Evolutionary conservation across 305 asterid genomes (phyloP), one percentile per base, ranked within the genome.

Genomic region (Salvia sclarea): DNA sequence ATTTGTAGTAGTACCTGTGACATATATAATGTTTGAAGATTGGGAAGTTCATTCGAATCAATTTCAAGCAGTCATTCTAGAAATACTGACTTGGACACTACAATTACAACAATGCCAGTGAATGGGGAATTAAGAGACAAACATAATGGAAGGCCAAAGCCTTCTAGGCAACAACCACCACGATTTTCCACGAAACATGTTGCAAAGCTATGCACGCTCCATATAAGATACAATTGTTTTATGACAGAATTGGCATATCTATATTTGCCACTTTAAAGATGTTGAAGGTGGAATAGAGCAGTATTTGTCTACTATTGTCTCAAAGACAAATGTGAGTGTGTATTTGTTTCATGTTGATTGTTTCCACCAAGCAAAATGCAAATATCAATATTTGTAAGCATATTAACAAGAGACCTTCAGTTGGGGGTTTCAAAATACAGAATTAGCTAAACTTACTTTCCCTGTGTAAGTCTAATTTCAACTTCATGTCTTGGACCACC

Each of bases 401-500:
- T 24, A 43, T 12, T 24, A 60, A 17, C 48, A 71, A 45, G 49
- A 64, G 69, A 22, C 45, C 60, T 31, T 30, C 57, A 49, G 56
- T 44, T 53, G 48, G 63, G 65, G 65, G 22, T 40, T 41, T 47
- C 30, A 38, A 50, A 40, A 33, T 54, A 68, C 56, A 72, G 64
- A 41, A 75, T 52, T 55, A 43, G 37, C 33, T 12, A 24, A 53
- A 85, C 98, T 88, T 85, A 91, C 98, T 86, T 94, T 61, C 98
- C 98, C 69, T 87, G 98, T 17, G 92, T 68, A 78, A 94, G 97
- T 85, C 96, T 83, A 70, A 94, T 82, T 71, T 89, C 98, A 69
- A 82, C 87, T 85, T 94, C 98, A 74, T 78, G 84, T 83, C 97
- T 83, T 25, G 97, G 88, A 69, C 98, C 98, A 75, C 95, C 96